These are phyloP conservation scores for Haplosporangium sp. DNA, from an alignment of 371 early-diverging fungal genomes.

Conservation along the genomic window DNA sequence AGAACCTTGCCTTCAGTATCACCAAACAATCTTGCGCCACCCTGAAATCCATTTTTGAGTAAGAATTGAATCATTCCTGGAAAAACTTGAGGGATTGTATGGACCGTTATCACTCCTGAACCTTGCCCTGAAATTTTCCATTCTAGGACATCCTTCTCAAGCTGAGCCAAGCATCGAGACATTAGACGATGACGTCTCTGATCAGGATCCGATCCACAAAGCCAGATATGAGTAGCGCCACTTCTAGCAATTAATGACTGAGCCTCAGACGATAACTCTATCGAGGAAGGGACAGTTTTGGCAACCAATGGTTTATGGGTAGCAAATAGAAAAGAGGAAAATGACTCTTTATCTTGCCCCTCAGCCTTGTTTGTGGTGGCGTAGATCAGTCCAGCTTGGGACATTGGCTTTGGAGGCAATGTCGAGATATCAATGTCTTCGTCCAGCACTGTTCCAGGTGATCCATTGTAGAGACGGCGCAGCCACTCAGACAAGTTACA, in stretches of 20 bases:
- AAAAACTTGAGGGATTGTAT: constrained; percentile 39
- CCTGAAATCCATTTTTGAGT: constrained; percentile 28
- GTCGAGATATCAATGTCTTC: constrained; percentile 25
- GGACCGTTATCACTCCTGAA: constrained; percentile 37
- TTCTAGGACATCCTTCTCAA: constrained; percentile 30
- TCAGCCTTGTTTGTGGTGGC: constrained; percentile 16
- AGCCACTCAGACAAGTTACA: constrained; percentile 52
- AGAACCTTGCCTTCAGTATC: constrained; percentile 34
- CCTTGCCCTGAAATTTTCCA: constrained; percentile 42
- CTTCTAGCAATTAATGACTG: constrained; percentile 6
- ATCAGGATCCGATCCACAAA: constrained; percentile 42
- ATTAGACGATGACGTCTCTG: constrained; percentile 33
- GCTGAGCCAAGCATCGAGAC: constrained; percentile 20
- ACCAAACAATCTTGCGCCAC: constrained; percentile 27
- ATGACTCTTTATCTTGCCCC: constrained; percentile 16
- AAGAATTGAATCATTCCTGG: constrained; percentile 49
- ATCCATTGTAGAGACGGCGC: constrained; percentile 35
- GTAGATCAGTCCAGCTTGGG: constrained; percentile 32
- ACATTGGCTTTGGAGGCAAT: constrained; percentile 17
- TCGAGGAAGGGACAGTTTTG: constrained; percentile 12
- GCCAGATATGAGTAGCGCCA: constrained; percentile 46
- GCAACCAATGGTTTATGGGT: constrained; percentile 17
- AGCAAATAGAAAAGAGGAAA: constrained; percentile 36
- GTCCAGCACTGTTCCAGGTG: not conserved
- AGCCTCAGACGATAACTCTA: constrained; percentile 3